Conservation (phyloP, 1,139 yeast species). For the Sugiyamaella grinbergsii region DNA sequence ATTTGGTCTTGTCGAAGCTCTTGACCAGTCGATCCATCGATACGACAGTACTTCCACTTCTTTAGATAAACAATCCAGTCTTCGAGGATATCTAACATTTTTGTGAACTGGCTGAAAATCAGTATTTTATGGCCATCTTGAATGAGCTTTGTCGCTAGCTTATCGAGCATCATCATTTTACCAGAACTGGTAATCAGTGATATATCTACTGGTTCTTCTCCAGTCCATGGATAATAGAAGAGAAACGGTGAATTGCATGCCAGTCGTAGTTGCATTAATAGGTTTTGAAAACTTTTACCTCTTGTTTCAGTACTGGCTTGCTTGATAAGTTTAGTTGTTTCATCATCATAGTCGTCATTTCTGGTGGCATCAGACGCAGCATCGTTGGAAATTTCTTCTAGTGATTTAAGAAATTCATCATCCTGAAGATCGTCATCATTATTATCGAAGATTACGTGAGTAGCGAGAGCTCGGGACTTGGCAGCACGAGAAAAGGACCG, state of each 20-base stretch:
- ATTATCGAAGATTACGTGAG: constrained; percentile 7
- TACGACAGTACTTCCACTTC: constrained; percentile 54
- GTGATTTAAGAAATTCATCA: constrained; percentile 18
- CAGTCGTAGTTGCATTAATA: constrained; percentile 79
- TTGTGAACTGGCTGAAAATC: constrained; percentile 83
- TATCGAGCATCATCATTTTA: constrained; percentile 69
- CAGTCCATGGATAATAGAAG: constrained; percentile 76
- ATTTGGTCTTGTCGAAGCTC: constrained; percentile 67
- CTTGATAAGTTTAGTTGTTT: constrained; percentile 11
- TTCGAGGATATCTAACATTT: constrained; percentile 70
- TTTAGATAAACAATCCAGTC: constrained; percentile 60
- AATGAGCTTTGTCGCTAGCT: constrained; percentile 56
- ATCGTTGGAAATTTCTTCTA: not conserved
- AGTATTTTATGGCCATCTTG: constrained; percentile 62
- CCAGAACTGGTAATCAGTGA: constrained; percentile 58
- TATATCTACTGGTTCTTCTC: constrained; percentile 44
- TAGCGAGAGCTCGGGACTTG: constrained; percentile 8
- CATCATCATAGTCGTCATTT: constrained; percentile 6
- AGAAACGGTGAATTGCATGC: constrained; percentile 84
- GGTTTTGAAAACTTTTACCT: constrained; percentile 57
- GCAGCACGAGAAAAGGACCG: constrained; percentile 4
- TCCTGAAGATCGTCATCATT: constrained; percentile 23
- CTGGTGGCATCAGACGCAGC: not conserved
- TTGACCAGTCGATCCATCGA: constrained; percentile 77
- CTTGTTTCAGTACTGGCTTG: constrained; percentile 15